Conservation (phyloP, 805 yeast genomes). For the Myxozyma monticola region DNA sequence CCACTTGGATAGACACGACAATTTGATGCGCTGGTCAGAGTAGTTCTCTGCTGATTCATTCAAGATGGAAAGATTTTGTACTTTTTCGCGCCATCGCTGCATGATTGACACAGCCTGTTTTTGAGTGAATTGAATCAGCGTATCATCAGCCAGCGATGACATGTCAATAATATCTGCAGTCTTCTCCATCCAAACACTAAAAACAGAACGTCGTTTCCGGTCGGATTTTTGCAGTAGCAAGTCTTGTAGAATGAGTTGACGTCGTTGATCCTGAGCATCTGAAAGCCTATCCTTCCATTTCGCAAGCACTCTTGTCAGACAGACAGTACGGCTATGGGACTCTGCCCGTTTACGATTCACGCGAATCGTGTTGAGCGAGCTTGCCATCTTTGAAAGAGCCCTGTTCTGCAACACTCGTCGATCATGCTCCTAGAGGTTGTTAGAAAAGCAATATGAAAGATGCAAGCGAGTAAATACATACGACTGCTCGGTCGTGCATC, state of each 20-base stretch:
- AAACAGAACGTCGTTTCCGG: neutral
- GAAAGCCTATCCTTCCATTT: conserved; percentile 5
- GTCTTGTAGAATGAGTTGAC: neutral
- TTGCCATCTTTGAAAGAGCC: too few relatives aligned
- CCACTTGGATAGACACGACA: conserved; percentile 4
- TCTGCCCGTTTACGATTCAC: too few relatives aligned
- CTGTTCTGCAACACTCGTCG: too few relatives aligned
- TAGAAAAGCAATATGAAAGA: too few relatives aligned
- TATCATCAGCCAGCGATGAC: conserved; percentile 4
- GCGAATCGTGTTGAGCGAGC: too few relatives aligned
- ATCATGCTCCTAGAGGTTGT: too few relatives aligned
- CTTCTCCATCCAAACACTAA: conserved; percentile 10
- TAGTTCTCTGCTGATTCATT: neutral
- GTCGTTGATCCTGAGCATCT: neutral
- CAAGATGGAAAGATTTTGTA: neutral
- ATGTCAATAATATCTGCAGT: conserved; percentile 10
- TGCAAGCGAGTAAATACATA: neutral
- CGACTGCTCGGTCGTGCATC: conserved; percentile 4
- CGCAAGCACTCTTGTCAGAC: too few relatives aligned
- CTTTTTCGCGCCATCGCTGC: neutral
- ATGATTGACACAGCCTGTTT: neutral
- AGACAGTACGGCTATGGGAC: too few relatives aligned
- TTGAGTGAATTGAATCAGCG: too few relatives aligned
- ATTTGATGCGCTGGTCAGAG: neutral
- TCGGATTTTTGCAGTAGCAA: neutral